Percentiles rank a stretch among this genome's conserved stretches.
phyloP scores from a whole-genome alignment of 495 filamentous ascomycete genomes.

The Aspergillus avenaceus region DNA sequence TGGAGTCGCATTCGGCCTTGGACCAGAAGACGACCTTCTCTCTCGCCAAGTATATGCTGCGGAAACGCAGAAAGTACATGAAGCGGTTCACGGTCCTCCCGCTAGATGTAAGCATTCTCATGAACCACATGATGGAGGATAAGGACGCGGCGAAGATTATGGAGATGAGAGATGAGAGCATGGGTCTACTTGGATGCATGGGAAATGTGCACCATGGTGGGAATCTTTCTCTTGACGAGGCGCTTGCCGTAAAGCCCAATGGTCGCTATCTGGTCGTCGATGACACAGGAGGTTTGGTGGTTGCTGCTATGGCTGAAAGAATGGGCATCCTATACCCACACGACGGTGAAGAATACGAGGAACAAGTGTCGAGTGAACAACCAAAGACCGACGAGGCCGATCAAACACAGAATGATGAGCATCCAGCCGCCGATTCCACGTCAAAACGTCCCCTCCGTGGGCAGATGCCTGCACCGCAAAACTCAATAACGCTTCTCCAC shows the following conservation, averaged over 20 bases:
- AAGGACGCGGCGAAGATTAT: constrained; percentile 76
- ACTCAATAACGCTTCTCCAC: constrained; percentile 86
- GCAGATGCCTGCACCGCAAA: constrained; percentile 55
- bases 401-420: background rate
- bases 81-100: constrained; percentile 79
- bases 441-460: constrained; percentile 16
- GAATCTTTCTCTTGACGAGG: constrained; percentile 25
- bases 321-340: constrained; percentile 76
- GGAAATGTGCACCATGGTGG: constrained; percentile 57
- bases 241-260: constrained; percentile 33
- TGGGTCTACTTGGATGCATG: constrained; percentile 66
- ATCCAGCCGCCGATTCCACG: background rate
- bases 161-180: constrained; percentile 82
- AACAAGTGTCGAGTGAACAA: constrained; percentile 4
- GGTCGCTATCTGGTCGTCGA: constrained; percentile 88
- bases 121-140: constrained; percentile 68
- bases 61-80: constrained; percentile 92
- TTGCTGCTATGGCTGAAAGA: constrained; percentile 84
- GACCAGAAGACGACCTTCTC: constrained; percentile 94
- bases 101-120: constrained; percentile 70
- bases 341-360: constrained; percentile 29
- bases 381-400: constrained; percentile 6
- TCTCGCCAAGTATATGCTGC: constrained; percentile 87
- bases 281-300: constrained; percentile 81
- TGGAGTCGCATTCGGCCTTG: constrained; percentile 77